Percentiles rank a stretch among this genome's conserved stretches.
Conservation (phyloP, 75 land plant species). For the Ceratopteris richardii region DNA sequence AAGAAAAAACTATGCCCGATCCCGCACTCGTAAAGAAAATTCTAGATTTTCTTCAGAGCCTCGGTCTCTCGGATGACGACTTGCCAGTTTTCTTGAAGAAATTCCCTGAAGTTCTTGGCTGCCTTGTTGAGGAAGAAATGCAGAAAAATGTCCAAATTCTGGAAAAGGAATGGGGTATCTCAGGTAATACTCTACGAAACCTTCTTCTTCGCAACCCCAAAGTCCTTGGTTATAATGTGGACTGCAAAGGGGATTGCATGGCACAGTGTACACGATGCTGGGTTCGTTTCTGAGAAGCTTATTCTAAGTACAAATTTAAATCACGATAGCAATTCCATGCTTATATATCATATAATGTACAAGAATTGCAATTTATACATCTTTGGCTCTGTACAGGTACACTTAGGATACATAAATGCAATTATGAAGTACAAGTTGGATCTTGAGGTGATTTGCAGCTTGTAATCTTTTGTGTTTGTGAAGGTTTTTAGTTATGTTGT, state of each 20-base stretch:
- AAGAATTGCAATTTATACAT: too few species aligned
- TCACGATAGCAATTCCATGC: too few species aligned
- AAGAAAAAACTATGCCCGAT: slow-evolving; percentile 44
- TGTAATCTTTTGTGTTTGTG: too few species aligned
- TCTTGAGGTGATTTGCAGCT: too few species aligned
- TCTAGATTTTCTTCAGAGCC: slow-evolving; percentile 44
- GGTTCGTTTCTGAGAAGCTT: slow-evolving; percentile 57
- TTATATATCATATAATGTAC: too few species aligned
- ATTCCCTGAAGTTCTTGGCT: slow-evolving; percentile 91
- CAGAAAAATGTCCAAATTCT: slow-evolving; percentile 46
- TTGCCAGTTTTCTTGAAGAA: slow-evolving; percentile 62
- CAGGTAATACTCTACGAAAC: slow-evolving; percentile 59
- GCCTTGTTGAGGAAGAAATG: slow-evolving; percentile 58
- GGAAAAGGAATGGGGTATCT: slow-evolving; percentile 80
- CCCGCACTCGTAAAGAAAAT: slow-evolving; percentile 28
- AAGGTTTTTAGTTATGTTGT: too few species aligned
- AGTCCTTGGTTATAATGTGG: slow-evolving; percentile 87
- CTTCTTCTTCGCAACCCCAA: slow-evolving; percentile 82
- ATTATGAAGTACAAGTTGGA: too few species aligned
- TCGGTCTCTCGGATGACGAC: slow-evolving; percentile 64
- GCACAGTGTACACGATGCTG: slow-evolving; percentile 96
- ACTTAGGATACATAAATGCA: too few species aligned
- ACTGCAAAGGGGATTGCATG: slow-evolving; percentile 88
- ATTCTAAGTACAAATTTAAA: too few species aligned
- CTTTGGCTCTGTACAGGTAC: too few species aligned